Percentiles rank a stretch among this genome's conserved stretches.
Conservation (phyloP, 768 basidiomycete species). For the Boletellus emodensis region DNA sequence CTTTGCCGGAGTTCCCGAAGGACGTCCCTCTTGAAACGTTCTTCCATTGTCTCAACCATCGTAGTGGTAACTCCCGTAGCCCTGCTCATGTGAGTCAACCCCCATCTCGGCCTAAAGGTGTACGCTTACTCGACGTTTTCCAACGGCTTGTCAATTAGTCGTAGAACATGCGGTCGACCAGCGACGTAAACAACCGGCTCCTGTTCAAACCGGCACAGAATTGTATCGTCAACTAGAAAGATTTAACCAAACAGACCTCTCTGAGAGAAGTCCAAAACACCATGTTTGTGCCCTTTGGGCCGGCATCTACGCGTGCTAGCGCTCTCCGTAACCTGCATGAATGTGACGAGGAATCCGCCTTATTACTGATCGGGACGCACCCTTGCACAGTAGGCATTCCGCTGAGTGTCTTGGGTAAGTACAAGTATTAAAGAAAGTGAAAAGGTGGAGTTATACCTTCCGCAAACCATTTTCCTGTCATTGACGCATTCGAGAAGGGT, state of each 20-base stretch:
- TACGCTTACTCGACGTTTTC: conserved; percentile 86
- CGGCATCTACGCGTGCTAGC: conserved; percentile 74
- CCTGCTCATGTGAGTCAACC: conserved; percentile 35
- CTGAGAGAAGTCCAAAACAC: conserved; percentile 95
- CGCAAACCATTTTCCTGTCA: conserved; percentile 66
- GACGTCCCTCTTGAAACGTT: conserved; percentile 82
- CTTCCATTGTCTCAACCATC: conserved; percentile 90
- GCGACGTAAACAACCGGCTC: conserved; percentile 92
- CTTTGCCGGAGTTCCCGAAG: conserved; percentile 71
- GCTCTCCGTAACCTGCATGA: conserved; percentile 66
- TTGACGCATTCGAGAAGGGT: conserved; percentile 35
- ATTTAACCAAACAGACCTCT: conserved; percentile 62
- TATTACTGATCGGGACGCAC: conserved; percentile 5
- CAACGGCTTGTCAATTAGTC: conserved; percentile 80
- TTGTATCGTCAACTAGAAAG: neutral
- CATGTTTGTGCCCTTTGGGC: conserved; percentile 65
- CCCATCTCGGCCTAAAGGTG: neutral
- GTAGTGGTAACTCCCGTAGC: conserved; percentile 91
- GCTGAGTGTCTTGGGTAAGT: conserved; percentile 36
- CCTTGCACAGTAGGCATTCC: conserved; percentile 96
- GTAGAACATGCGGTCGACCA: conserved; percentile 85
- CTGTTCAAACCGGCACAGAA: conserved; percentile 33
- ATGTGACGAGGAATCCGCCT: neutral
- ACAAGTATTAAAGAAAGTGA: conserved; percentile 14
- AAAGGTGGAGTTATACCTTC: conserved; percentile 49